Evolutionary conservation across 371 early-diverging fungal species (phyloP).

Genomic region (Mucor plumbeus): DNA sequence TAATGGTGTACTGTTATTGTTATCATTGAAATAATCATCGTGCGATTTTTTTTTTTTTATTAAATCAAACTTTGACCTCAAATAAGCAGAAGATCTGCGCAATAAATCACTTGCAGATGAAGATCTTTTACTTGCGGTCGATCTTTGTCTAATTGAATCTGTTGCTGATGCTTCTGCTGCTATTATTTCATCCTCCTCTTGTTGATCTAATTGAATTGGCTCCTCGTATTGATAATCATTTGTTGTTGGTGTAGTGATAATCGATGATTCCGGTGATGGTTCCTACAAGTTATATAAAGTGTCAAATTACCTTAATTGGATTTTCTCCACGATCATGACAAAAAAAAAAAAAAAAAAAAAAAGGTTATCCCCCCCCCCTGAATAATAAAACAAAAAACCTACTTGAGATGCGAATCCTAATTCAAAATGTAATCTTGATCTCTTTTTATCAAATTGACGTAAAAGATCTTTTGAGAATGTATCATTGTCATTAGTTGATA

Average conservation of each 20-base stretch:
- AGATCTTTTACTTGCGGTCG: conserved; percentile 12
- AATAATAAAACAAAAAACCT: not conserved
- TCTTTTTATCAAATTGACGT: conserved; percentile 44
- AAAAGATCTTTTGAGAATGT: conserved; percentile 46
- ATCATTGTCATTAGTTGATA: conserved; percentile 23
- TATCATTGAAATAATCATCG: conserved; percentile 12
- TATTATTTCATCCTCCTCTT: not conserved
- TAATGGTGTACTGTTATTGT: not conserved
- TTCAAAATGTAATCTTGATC: conserved; percentile 42
- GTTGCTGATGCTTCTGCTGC: not conserved
- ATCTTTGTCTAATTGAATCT: not conserved
- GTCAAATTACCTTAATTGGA: conserved; percentile 33
- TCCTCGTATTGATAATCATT: conserved; percentile 10
- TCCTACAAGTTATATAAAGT: conserved; percentile 16
- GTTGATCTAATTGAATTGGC: conserved; percentile 20
- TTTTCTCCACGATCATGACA: conserved; percentile 16
- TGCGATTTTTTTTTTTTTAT: conserved; percentile 29
- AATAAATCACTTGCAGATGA: conserved; percentile 48
- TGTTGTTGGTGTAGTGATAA: conserved; percentile 6
- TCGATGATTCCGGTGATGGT: conserved; percentile 30
- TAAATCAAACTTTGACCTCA: conserved; percentile 47
- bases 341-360: not conserved
- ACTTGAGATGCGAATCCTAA: conserved; percentile 38
- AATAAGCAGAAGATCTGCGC: conserved; percentile 48
- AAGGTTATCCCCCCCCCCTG: not conserved